Evolutionary conservation across 2,329 filamentous ascomycete genomes (phyloP), one percentile per base, ranked within the genome.

Genomic region (Ophiostoma himal-ulmi): DNA sequence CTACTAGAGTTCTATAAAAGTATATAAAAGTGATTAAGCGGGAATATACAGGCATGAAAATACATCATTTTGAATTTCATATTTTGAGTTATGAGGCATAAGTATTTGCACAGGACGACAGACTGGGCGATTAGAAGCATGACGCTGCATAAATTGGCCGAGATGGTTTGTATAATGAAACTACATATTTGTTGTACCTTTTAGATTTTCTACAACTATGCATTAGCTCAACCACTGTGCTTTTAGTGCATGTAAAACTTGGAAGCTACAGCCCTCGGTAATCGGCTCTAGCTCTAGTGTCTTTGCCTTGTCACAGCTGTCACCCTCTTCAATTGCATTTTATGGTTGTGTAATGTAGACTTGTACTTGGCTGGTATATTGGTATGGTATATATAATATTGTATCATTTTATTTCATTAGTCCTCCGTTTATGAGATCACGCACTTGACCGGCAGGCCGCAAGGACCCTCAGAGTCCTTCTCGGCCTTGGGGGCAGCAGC

Each of bases 371-470:
- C 14, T 26, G 52, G 22, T 57, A 57, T 57, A 57, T 57, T 57
- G n/a, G 17, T 20, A 13, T 67, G 62, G 39, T 67, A 48, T 62
- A 60, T 64, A 52, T 17, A 36, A n/a, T 37, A 60, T 36, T 36
- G 67, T 36, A 10, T 34, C 13, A 26, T 26, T 36, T 22, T 20
- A 41, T 41, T 37, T 67, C 13, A 48, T 62, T 22, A 41, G 1
- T 44, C 6, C 5, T 37, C n/a, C 13, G 22, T 14, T 20, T 65
- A 30, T 37, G 67, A 74, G 17, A 68, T 57, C n/a, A 74, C 66
- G 41, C 74, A 74, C 71, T 74, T 74, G 30, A 67, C 41, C 4
- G 74, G 74, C 72, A 74, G 60, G 1, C 74, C 74, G 54, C 74
- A 74, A 7, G 73, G 74, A 8, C 67, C 72, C 26, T 74, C 70